Base-by-base conservation (phyloP, 2,329 filamentous ascomycete species). In the Rutstroemia sp. region DNA sequence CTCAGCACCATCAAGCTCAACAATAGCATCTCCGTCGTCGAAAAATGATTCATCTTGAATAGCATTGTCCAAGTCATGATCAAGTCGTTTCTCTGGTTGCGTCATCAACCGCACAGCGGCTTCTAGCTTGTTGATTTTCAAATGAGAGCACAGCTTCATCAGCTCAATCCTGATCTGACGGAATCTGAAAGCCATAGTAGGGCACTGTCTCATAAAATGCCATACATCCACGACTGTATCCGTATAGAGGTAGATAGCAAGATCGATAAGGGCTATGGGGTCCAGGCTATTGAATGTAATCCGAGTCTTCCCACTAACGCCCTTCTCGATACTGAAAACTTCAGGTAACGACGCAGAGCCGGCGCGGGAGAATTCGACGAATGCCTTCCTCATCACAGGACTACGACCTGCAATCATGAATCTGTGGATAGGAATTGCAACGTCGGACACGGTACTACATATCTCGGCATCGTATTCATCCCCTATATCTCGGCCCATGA, bases 191-290 rank as follows among this genome's bases (percentile, higher is more conserved):
- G 88, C 86, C 68, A 86, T 75, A 10, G 81, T 73, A 2, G 84
- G 81, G 19, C 82, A 80, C 55, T 67, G 60, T 6, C 80, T 82
- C 4, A 86, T 86, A 60, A 87, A 85, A 62, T 92, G 88, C 94
- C 94, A 97, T 17, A 92, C 87, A 58, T 94, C 89, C 34, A 96
- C 78, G 16, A 92, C 74, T 4, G 76, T 77, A 67, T 97, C 94
- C 5, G 84, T 86, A 69, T 97, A 97, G 7, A 87, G 68, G 65
- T 89, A 96, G 9, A 92, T 75, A 1, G 87, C 81, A 9, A 97
- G 64, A 63, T 96, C 92, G 56, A 96, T 74, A 6, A 96, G 68
- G 0, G 89, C 87, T 37, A 95, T 76, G 39, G 94, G 78, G 67
- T 96, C 91, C 12, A 92, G 72, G 1, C 82, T 80, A 19, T 82